A percentile compares a stretch with the other conserved stretches of the same genome.
Conservation (phyloP, 495 filamentous ascomycete genomes). For the Aspergillus campestris region DNA sequence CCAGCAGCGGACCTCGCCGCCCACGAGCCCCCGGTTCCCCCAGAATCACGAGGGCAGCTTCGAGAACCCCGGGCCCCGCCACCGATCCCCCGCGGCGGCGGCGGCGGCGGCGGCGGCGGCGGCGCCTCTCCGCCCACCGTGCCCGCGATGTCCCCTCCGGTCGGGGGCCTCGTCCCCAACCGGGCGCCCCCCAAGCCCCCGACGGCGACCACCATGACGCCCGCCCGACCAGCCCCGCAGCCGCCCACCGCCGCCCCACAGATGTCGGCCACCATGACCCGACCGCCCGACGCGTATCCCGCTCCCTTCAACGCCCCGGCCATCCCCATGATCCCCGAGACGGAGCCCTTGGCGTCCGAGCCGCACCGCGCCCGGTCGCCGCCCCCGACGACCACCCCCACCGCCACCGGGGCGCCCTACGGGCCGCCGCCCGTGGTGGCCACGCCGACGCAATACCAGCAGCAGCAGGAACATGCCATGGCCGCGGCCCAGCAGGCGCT, state of each 20-base stretch:
- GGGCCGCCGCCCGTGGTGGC: constrained; percentile 22
- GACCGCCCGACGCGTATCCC: constrained; percentile 16
- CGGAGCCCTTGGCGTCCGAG: constrained; percentile 49
- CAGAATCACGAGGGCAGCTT: constrained; percentile 88
- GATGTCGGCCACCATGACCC: constrained; percentile 10
- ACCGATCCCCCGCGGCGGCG: constrained; percentile 63
- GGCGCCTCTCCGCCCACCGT: constrained; percentile 10
- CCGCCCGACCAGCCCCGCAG: constrained; percentile 42
- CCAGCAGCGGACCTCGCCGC: constrained; percentile 52
- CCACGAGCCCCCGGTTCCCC: constrained; percentile 86
- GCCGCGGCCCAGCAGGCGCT: constrained; percentile 64
- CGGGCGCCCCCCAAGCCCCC: constrained; percentile 39
- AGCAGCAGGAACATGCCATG: constrained; percentile 77
- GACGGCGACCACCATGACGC: constrained; percentile 19
- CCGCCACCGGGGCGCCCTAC: constrained; percentile 28
- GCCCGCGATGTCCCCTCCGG: constrained; percentile 22
- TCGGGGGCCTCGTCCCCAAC: constrained; percentile 32
- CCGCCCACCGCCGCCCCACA: constrained; percentile 33
- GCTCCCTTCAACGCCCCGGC: constrained; percentile 23
- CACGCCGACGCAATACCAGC: constrained; percentile 59
- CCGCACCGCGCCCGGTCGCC: constrained; percentile 31
- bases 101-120: constrained; percentile 1
- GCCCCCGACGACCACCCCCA: constrained; percentile 16
- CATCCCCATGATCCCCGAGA: constrained; percentile 36
- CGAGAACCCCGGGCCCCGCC: constrained; percentile 90